These are phyloP conservation scores for Teunomyces funiuensis DNA, from an alignment of 805 yeast genomes.

Conservation along the genomic window DNA sequence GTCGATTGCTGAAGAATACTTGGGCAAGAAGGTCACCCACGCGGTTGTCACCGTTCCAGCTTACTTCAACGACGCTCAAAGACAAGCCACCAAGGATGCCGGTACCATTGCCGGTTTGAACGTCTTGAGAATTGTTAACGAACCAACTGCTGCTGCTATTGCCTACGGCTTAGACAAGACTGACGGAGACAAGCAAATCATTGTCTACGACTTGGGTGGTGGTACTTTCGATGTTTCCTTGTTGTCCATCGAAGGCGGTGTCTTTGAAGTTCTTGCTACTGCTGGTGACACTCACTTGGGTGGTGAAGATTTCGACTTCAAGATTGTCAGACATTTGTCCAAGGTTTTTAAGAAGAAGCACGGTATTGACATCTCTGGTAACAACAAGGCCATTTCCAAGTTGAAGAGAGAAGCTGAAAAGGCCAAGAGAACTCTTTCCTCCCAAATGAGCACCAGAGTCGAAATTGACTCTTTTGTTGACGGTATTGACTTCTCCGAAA, in stretches of 20 bases:
- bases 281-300: constrained; percentile 54
- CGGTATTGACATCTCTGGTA: constrained; percentile 40
- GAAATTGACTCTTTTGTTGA: constrained; percentile 50
- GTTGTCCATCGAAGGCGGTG: constrained; percentile 47
- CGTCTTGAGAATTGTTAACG: constrained; percentile 85
- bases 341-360: constrained; percentile 47
- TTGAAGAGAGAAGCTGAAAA: constrained; percentile 51
- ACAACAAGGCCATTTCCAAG: constrained; percentile 44
- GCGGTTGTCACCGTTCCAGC: constrained; percentile 95
- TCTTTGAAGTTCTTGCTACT: constrained; percentile 48
- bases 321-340: constrained; percentile 42
- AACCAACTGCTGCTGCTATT: constrained; percentile 54
- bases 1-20: constrained; percentile 76
- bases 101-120: constrained; percentile 90
- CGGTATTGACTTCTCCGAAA: constrained; percentile 49
- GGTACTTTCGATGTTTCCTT: constrained; percentile 41
- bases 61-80: constrained; percentile 89
- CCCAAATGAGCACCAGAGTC: constrained; percentile 42
- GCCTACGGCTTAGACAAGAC: constrained; percentile 34
- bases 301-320: constrained; percentile 51
- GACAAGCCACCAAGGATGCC: constrained; percentile 93
- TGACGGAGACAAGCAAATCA: constrained; percentile 43
- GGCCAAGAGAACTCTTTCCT: constrained; percentile 49
- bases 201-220: constrained; percentile 51
- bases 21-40: constrained; percentile 72